phyloP scores from a whole-genome alignment of 139 green algal genomes.

The Pycnococcus provasolii region DNA sequence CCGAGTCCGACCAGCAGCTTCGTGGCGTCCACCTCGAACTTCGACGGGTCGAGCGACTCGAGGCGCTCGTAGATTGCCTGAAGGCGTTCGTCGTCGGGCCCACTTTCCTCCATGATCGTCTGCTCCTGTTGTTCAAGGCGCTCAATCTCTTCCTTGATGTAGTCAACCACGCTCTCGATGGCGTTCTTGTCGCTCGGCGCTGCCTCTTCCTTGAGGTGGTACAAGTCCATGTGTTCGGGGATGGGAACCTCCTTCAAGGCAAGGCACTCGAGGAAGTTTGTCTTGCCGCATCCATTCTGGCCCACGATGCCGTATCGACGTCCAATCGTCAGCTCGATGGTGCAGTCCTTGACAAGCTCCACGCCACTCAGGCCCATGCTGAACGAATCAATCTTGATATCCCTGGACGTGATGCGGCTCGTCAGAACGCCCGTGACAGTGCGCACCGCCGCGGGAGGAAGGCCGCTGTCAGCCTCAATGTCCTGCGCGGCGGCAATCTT shows the following conservation, averaged over 20 bases:
- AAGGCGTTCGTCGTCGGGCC: conserved; percentile 30
- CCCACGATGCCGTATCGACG: conserved; percentile 39
- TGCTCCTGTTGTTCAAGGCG: conserved; percentile 39
- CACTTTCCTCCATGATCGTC: conserved; percentile 28
- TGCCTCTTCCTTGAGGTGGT: conserved; percentile 76
- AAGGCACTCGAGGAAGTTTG: conserved; percentile 42
- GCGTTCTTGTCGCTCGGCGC: conserved; percentile 63
- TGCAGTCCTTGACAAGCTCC: conserved; percentile 59
- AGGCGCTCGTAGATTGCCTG: conserved; percentile 36
- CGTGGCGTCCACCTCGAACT: conserved; percentile 25
- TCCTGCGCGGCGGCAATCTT: conserved; percentile 1
- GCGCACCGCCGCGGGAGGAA: not conserved
- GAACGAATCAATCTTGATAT: conserved; percentile 54
- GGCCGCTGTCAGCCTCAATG: not conserved
- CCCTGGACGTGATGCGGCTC: conserved; percentile 25
- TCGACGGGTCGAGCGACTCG: conserved; percentile 32
- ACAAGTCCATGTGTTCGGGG: conserved; percentile 86
- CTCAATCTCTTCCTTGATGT: conserved; percentile 22
- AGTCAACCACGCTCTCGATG: conserved; percentile 44
- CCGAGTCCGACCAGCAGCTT: conserved; percentile 82
- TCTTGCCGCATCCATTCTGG: conserved; percentile 41
- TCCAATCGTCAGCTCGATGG: conserved; percentile 68
- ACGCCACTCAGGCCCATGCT: conserved; percentile 54
- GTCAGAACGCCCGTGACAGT: conserved; percentile 31
- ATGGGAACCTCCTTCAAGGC: conserved; percentile 71